Evolutionary conservation across 352 stramenopile species (phyloP).

Genomic region (Pythium aquatile): DNA sequence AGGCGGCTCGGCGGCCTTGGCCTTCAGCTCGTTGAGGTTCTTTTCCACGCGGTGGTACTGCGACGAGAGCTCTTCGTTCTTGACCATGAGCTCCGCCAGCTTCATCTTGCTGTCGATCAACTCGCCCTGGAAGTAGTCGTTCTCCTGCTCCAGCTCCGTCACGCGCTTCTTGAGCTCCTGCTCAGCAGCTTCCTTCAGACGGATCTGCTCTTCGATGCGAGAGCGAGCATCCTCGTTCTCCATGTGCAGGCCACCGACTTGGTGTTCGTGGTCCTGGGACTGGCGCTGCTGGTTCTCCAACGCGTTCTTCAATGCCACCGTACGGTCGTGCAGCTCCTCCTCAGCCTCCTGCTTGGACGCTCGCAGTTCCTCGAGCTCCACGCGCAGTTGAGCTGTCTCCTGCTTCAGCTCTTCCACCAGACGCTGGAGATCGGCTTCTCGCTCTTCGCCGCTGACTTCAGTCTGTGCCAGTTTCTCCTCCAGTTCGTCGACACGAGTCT

Average conservation of each 20-base stretch:
- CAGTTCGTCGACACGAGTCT: slow-evolving; percentile 59
- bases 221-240: slow-evolving; percentile 50
- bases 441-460: slow-evolving; percentile 37
- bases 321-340: slow-evolving; percentile 45
- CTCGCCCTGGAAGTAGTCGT: slow-evolving; percentile 81
- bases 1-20: slow-evolving; percentile 40
- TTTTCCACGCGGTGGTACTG: slow-evolving; percentile 71
- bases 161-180: slow-evolving; percentile 39
- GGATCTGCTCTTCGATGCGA: slow-evolving; percentile 38
- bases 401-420: slow-evolving; percentile 52
- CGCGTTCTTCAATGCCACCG: slow-evolving; percentile 39
- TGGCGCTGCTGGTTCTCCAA: slow-evolving; percentile 44
- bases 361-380: slow-evolving; percentile 49
- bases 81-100: slow-evolving; percentile 65
- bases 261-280: slow-evolving; percentile 42
- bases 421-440: slow-evolving; percentile 44
- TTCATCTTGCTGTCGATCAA: slow-evolving; percentile 86
- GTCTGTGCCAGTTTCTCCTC: slow-evolving; percentile 43
- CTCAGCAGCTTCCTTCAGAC: slow-evolving; percentile 37
- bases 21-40: slow-evolving; percentile 47
- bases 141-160: slow-evolving; percentile 60
- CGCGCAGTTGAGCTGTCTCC: slow-evolving; percentile 43
- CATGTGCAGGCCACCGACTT: slow-evolving; percentile 43
- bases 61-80: slow-evolving; percentile 65
- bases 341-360: slow-evolving; percentile 49